Base-by-base conservation (phyloP, 345 rosid genomes). In the Gossypium raimondii region DNA sequence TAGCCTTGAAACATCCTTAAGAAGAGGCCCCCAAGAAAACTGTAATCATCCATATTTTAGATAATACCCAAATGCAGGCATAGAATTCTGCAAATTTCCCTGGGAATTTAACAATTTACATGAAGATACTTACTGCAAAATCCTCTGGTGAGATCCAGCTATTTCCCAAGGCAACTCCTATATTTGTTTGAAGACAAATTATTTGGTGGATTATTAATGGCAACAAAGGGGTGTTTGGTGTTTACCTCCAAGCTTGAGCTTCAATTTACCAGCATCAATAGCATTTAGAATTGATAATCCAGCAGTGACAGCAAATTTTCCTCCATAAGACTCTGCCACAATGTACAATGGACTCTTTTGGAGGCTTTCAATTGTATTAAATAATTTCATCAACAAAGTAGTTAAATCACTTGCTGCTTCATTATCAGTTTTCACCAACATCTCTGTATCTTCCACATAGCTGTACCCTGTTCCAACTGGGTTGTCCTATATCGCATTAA, bases 71-170 rank as follows among this genome's bases (percentile, higher is more conserved):
- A 12, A 7, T 24, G 38, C 18, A 67, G 11, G 29, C 55, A 20
- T 67, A 45, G 10, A 18, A 2, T 10, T 12, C n/a, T 22, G 55
- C 11, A 22, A 47, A 12, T 48, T 67, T 11, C 57, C 18, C 11
- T 9, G 22, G 16, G 4, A 64, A 9, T 41, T 64, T 20, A 47
- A 12, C n/a, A 44, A 5, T 69, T 48, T 16, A 41, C 8, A 41
- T 72, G 45, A 73, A 24, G 14, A n/a, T 16, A 73, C 82, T 83
- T 62, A 90, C 97, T 81, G 91, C 98, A 84, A 85, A 93, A 83
- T 93, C 97, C 82, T 92, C 96, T 4, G 97, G 98, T 60, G 98
- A 93, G 73, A 93, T 93, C 98, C 98, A 92, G 78, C 89, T 86
- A 75, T 93, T 89, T 69, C 98, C 98, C 78, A 92, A 80, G 9